Percentiles rank a stretch among this genome's conserved stretches.
phyloP scores from a whole-genome alignment of 2,329 filamentous ascomycete species.

The Celoporthe dispersa region DNA sequence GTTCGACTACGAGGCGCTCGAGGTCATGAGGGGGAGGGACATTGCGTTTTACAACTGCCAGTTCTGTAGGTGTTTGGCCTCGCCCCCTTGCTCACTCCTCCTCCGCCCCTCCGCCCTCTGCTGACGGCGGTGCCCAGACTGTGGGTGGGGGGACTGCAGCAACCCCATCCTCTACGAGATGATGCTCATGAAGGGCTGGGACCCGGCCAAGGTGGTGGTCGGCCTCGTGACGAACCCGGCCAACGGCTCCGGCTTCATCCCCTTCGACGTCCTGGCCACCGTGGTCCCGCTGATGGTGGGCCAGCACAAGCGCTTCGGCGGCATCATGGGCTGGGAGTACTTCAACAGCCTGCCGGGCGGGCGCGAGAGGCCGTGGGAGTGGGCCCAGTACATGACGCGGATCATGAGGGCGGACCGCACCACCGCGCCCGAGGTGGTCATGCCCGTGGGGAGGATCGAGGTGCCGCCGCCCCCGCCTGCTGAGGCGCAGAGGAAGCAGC shows the following conservation, averaged over 20 bases:
- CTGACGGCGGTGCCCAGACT: slow-evolving; percentile 53
- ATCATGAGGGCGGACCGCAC: slow-evolving; percentile 38
- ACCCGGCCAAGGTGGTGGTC: slow-evolving; percentile 69
- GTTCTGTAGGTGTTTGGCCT: slow-evolving; percentile 49
- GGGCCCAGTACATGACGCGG: slow-evolving; percentile 68
- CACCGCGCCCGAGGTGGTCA: slow-evolving; percentile 24
- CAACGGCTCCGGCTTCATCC: slow-evolving; percentile 71
- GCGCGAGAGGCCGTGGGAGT: slow-evolving; percentile 68
- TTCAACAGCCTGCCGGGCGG: slow-evolving; percentile 72
- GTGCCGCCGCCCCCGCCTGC: background rate
- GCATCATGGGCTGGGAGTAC: slow-evolving; percentile 88
- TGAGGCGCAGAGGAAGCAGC: slow-evolving; percentile 5
- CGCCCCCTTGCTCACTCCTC: background rate
- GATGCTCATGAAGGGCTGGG: slow-evolving; percentile 63
- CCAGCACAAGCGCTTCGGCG: slow-evolving; percentile 70
- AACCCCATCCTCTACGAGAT: slow-evolving; percentile 53
- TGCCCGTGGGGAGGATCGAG: slow-evolving; percentile 26
- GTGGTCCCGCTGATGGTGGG: slow-evolving; percentile 61
- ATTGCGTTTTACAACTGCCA: slow-evolving; percentile 84
- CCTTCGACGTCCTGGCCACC: slow-evolving; percentile 58
- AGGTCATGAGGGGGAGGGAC: slow-evolving; percentile 63
- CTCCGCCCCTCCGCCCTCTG: background rate
- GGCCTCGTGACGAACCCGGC: slow-evolving; percentile 75
- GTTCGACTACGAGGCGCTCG: slow-evolving; percentile 74
- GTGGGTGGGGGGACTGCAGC: slow-evolving; percentile 74